Percentiles rank a stretch among this genome's conserved stretches.
Evolutionary conservation across 2,329 filamentous ascomycete species (phyloP).

Genomic region (Mycogone perniciosa): DNA sequence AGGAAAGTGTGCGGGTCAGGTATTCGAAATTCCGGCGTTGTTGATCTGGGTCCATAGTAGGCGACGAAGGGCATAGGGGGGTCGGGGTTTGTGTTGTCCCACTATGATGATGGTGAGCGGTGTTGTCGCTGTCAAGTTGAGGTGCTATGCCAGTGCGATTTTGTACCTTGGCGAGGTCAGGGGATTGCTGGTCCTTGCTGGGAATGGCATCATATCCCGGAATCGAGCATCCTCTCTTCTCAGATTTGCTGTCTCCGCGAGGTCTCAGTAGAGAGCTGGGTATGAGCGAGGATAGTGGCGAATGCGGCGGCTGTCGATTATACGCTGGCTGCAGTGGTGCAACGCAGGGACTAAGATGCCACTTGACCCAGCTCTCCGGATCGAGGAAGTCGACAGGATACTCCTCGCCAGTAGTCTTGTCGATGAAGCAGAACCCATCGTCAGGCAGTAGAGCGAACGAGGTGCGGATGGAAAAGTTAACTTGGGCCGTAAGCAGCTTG

Average conservation of each 20-base stretch:
- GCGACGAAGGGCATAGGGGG: conserved; percentile 15
- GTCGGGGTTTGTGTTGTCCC: conserved; percentile 10
- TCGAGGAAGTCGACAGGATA: conserved; percentile 83
- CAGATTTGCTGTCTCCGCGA: conserved; percentile 37
- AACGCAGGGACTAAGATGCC: conserved; percentile 72
- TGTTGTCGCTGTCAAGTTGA: conserved; percentile 17
- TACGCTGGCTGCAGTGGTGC: conserved; percentile 57
- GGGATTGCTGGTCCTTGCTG: not conserved
- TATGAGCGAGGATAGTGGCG: conserved; percentile 44
- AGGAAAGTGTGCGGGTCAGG: conserved; percentile 65
- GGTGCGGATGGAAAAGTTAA: conserved; percentile 87
- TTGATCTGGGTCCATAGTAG: conserved; percentile 18
- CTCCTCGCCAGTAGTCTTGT: conserved; percentile 71
- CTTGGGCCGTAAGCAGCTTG: conserved; percentile 82
- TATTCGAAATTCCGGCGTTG: conserved; percentile 49
- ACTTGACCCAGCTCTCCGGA: conserved; percentile 69
- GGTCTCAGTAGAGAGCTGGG: conserved; percentile 37
- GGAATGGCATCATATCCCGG: not conserved
- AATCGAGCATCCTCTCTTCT: conserved; percentile 21
- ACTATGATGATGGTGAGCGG: conserved; percentile 9
- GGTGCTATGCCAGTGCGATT: conserved; percentile 33
- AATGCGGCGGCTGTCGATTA: conserved; percentile 31
- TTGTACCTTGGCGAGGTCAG: conserved; percentile 22
- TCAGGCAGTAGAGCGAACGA: conserved; percentile 81
- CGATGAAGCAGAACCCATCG: conserved; percentile 80